Conservation (phyloP, 2,329 filamentous ascomycete genomes). For the Myriosclerotinia duriaeana region DNA sequence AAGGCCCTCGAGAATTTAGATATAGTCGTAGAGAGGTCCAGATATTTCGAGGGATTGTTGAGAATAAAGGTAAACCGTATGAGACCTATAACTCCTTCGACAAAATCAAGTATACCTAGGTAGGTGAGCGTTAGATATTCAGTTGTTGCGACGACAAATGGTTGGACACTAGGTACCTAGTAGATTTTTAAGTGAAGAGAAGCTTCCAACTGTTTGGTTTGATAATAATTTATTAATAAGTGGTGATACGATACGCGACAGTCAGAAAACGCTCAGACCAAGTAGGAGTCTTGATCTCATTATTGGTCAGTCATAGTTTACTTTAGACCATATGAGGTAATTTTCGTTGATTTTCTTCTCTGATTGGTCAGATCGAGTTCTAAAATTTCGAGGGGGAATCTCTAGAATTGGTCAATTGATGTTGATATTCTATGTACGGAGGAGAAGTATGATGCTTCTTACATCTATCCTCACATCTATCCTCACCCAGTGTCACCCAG, state of each 20-base stretch:
- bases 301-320: neutral
- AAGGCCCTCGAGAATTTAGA: neutral
- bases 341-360: neutral
- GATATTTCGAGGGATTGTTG: neutral
- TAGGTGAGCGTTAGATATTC: neutral
- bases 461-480: no score
- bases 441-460: no score
- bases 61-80: neutral
- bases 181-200: neutral
- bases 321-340: neutral
- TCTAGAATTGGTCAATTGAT: no score
- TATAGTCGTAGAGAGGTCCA: neutral
- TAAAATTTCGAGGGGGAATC: no score
- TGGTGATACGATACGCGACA: neutral
- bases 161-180: no score
- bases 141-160: neutral
- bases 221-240: neutral
- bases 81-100: neutral
- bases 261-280: neutral
- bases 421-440: no score
- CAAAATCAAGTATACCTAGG: neutral
- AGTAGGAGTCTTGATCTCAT: neutral
- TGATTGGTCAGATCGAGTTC: no score
- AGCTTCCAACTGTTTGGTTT: neutral
- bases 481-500: no score